phyloP scores from a whole-genome alignment of 352 stramenopile genomes.

The Phytopythium cucurbitacearum region DNA sequence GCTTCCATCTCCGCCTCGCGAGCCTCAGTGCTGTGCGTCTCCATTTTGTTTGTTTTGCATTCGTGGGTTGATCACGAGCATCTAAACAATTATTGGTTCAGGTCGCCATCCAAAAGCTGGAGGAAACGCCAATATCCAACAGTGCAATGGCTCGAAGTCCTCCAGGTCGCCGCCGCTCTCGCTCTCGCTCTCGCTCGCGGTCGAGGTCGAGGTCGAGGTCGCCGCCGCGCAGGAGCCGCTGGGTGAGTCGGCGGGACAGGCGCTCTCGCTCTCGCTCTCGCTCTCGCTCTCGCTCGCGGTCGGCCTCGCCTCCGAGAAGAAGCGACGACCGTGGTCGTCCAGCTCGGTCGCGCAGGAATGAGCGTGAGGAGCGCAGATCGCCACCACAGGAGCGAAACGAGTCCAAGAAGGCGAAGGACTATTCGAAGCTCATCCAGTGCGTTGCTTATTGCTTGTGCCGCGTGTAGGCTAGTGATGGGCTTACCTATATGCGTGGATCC shows the following conservation, averaged over 20 bases:
- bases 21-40: too few relatives aligned
- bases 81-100: too few relatives aligned
- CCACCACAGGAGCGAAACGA: conserved; percentile 14
- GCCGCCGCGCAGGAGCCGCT: conserved; percentile 8
- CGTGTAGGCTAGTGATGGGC: not conserved
- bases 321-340: conserved; percentile 5
- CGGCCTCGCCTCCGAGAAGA: conserved; percentile 15
- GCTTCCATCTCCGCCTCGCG: conserved; percentile 5
- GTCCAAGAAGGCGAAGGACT: conserved; percentile 50
- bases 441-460: conserved; percentile 4
- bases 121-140: too few relatives aligned
- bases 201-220: conserved; percentile 1
- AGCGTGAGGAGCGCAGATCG: conserved; percentile 5
- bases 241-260: conserved; percentile 4
- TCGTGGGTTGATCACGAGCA: too few relatives aligned
- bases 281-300: conserved; percentile 14
- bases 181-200: conserved; percentile 7
- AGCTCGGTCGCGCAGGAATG: conserved; percentile 8
- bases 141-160: conserved; percentile 1
- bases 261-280: conserved; percentile 4
- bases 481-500: not conserved
- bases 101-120: too few relatives aligned
- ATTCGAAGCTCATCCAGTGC: conserved; percentile 51
- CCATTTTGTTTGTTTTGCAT: too few relatives aligned
- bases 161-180: conserved; percentile 1